Evolutionary conservation across 768 basidiomycete species (phyloP), one percentile per base, ranked within the genome.

Genomic region (Lactarius trivialis): DNA sequence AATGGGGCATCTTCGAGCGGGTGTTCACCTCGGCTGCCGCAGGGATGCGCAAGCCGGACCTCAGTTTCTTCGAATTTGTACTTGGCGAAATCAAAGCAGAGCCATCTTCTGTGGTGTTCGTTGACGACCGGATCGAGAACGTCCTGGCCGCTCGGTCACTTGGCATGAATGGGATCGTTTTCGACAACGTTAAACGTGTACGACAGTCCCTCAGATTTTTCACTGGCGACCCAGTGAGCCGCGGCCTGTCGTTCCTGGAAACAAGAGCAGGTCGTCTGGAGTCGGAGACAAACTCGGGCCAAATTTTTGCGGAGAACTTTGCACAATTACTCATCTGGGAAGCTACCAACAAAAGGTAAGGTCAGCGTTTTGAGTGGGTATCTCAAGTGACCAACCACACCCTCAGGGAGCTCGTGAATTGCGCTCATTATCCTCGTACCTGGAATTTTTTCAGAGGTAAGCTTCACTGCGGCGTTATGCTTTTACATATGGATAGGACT

Each of bases 71-170:
- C 71, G 73, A 73, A 52, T 75, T 79, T 55, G 82, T 85, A n/a
- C 68, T 85, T 34, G 69, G 70, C 21, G 70, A 76, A 19, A 77
- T 78, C 11, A 75, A 75, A 17, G 68, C 77, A 6, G 79, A 84
- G 52, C 82, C 83, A 1, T 67, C 66, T 1, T 73, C 70, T 1
- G 77, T 78, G 1, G 79, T 84, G 34, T 85, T 85, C 65, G 77
- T 85, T 8, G 84, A 85, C 54, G 83, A 85, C 71, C 81, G 82
- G 60, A 72, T 76, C 12, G 84, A 84, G 65, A 85, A 85, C 61
- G 80, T 86, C 6, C 67, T 83, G 12, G 76, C 81, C 2, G 83
- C 84, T 9, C 78, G 81, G 4, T 84, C 82, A 0, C 72, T 85
- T 9, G 84, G 84, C 7, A 73, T 85, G 51, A 74, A 78, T 51